Percentiles rank a stretch among this genome's conserved stretches.
These are phyloP conservation scores for Tuctoria greenei DNA, from an alignment of 176 grass and related monocot species.

Conservation along the genomic window DNA sequence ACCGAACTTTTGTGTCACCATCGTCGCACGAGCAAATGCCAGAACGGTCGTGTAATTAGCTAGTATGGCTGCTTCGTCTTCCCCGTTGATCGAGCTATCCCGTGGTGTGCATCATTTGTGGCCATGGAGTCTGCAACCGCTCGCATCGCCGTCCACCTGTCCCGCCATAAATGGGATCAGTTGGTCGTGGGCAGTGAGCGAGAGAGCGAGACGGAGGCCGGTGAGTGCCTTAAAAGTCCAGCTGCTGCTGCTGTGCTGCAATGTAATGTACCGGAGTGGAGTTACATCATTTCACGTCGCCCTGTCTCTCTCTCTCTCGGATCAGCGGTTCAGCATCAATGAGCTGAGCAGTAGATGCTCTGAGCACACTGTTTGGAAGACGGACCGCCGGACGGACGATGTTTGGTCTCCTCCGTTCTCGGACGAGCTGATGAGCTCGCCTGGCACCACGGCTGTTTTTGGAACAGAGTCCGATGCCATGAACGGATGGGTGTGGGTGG, in stretches of 20 bases:
- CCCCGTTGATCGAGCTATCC: no score
- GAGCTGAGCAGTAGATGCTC: background rate
- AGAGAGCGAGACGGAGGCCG: background rate
- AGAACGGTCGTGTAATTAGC: no score
- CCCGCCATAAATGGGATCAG: background rate
- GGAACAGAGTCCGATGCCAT: background rate
- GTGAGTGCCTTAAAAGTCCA: background rate
- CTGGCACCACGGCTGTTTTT: background rate
- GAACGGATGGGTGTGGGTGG: background rate
- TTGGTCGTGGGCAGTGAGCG: background rate
- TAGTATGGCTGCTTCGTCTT: no score
- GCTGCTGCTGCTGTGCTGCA: background rate
- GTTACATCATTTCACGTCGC: background rate
- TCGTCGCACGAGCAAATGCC: no score
- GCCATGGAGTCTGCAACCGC: no score
- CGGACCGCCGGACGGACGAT: no score
- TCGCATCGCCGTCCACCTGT: background rate
- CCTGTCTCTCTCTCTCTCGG: background rate
- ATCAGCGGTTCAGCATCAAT: background rate
- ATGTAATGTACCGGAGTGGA: background rate
- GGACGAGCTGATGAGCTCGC: no score
- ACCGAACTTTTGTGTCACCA: no score
- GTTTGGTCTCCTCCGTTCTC: background rate
- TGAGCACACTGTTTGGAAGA: background rate
- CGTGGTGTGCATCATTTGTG: no score